phyloP scores from a whole-genome alignment of 768 basidiomycete genomes.

The Cystobasidium ongulense region DNA sequence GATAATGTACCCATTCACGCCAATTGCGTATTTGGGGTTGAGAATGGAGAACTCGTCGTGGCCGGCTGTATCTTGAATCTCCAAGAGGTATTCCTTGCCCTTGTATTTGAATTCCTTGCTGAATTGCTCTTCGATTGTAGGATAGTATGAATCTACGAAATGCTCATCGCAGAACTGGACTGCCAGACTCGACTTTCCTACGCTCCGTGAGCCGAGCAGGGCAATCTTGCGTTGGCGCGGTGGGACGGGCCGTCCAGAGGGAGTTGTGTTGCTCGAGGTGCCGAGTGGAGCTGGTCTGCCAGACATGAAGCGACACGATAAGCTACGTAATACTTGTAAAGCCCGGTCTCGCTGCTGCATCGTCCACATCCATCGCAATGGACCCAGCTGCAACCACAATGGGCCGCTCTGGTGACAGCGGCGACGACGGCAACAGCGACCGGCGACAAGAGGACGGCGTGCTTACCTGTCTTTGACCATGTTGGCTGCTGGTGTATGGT shows the following conservation, averaged over 20 bases:
- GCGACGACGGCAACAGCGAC: neutral
- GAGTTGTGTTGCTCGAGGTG: conserved; percentile 11
- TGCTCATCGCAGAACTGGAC: conserved; percentile 87
- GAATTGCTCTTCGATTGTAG: conserved; percentile 75
- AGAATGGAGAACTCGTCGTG: conserved; percentile 98
- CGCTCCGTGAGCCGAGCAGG: conserved; percentile 46
- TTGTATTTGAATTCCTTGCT: conserved; percentile 60
- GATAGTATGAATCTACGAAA: conserved; percentile 87
- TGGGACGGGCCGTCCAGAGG: conserved; percentile 25
- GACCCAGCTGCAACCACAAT: neutral
- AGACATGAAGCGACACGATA: neutral
- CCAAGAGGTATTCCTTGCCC: conserved; percentile 85
- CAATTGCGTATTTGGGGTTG: conserved; percentile 86
- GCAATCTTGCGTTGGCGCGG: conserved; percentile 69
- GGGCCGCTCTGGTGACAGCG: neutral
- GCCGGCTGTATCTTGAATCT: conserved; percentile 95
- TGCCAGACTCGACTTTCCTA: conserved; percentile 89
- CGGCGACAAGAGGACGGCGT: neutral
- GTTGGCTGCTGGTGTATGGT: neutral
- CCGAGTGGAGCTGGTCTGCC: conserved; percentile 21
- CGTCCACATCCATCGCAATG: neutral
- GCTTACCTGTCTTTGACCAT: conserved; percentile 9
- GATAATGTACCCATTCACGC: conserved; percentile 82
- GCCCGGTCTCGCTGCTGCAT: no score
- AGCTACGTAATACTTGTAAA: no score